phyloP scores from a whole-genome alignment of 2,329 filamentous ascomycete species.

The Aspergillus sp. region DNA sequence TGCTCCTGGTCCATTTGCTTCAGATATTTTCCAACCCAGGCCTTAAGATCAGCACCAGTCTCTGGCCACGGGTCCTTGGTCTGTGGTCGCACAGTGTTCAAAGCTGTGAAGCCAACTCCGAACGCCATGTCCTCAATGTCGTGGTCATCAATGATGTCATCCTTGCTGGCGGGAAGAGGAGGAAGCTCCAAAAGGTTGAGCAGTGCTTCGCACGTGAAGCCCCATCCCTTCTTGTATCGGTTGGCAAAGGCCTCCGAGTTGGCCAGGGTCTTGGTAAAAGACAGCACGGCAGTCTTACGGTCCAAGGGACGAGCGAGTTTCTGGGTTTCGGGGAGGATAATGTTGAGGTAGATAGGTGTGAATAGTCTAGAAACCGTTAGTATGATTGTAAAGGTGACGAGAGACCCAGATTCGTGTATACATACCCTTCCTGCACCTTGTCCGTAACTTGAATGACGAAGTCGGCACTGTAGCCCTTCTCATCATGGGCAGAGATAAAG shows the following conservation, averaged over 20 bases:
- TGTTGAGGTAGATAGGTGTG: slow-evolving; percentile 74
- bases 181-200: slow-evolving; percentile 87
- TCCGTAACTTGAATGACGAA: slow-evolving; percentile 87
- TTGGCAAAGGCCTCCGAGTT: slow-evolving; percentile 79
- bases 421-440: slow-evolving; percentile 65
- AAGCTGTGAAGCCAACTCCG: slow-evolving; percentile 85
- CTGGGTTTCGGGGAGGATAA: slow-evolving; percentile 84
- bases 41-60: slow-evolving; percentile 68
- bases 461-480: slow-evolving; percentile 82
- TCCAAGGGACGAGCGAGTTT: slow-evolving; percentile 83
- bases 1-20: slow-evolving; percentile 72
- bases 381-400: not conserved
- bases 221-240: slow-evolving; percentile 85
- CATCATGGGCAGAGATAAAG: slow-evolving; percentile 72
- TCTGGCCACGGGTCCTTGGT: slow-evolving; percentile 80
- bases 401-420: slow-evolving; percentile 4
- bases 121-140: slow-evolving; percentile 95
- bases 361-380: slow-evolving; percentile 56
- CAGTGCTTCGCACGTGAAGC: slow-evolving; percentile 80
- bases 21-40: slow-evolving; percentile 79
- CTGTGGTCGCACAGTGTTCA: slow-evolving; percentile 81
- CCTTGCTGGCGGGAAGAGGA: slow-evolving; percentile 65
- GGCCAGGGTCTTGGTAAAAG: slow-evolving; percentile 85
- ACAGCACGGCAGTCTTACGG: slow-evolving; percentile 89
- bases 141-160: slow-evolving; percentile 76